Percentiles rank a stretch among this genome's conserved stretches.
These are phyloP conservation scores for Cucurbita ficifolia DNA, from an alignment of 306 rosid genomes.

Conservation along the genomic window DNA sequence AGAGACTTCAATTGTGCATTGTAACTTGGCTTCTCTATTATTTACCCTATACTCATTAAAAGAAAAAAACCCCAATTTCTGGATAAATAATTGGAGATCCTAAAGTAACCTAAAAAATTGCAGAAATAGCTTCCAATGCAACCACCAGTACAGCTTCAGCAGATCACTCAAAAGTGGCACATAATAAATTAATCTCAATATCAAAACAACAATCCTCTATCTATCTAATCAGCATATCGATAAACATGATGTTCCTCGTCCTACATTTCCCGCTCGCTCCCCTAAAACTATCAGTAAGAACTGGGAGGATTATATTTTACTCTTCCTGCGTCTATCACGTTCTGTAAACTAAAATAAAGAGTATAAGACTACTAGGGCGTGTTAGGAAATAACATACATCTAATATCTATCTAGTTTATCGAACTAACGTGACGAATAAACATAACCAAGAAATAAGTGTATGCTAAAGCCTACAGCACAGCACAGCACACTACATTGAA, in stretches of 20 bases:
- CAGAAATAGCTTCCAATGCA: not conserved
- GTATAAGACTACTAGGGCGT: not conserved
- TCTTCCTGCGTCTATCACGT: not conserved
- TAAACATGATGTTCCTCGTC: not conserved
- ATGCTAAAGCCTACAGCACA: slow-evolving; percentile 6
- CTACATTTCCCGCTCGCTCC: not conserved
- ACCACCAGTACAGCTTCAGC: not conserved
- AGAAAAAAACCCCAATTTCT: not conserved
- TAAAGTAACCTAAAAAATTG: not conserved
- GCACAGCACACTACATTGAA: not conserved
- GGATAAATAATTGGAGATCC: not conserved
- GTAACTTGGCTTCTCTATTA: not conserved
- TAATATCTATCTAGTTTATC: not conserved
- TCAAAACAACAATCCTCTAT: not conserved
- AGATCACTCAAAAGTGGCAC: not conserved
- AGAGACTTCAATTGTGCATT: not conserved
- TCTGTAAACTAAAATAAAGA: not conserved
- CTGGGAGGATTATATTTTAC: not conserved
- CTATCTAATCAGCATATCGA: not conserved
- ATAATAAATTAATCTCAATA: not conserved
- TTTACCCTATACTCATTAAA: not conserved
- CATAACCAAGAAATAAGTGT: not conserved
- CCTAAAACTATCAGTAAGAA: not conserved
- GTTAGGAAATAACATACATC: not conserved
- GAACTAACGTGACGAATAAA: slow-evolving; percentile 5